Evolutionary conservation across 495 filamentous ascomycete species (phyloP).

Genomic region (Talaromyces adpressus): DNA sequence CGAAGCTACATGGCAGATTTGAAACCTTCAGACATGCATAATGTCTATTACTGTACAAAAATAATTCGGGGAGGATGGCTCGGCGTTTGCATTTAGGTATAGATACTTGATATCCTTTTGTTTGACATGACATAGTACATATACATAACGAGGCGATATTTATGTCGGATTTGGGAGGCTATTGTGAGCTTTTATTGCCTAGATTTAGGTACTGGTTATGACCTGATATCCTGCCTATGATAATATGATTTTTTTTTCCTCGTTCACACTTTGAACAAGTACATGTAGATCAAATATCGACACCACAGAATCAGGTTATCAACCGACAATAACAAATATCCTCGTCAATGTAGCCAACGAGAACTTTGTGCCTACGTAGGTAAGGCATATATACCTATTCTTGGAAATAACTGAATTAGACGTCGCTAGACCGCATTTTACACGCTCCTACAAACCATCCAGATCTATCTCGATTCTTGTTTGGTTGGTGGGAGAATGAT

Average conservation of each 20-base stretch:
- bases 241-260: not conserved
- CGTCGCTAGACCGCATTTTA: not conserved
- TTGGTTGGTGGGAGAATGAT: not conserved
- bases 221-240: not conserved
- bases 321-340: too few relatives aligned
- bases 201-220: slow-evolving; percentile 9
- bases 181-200: not conserved
- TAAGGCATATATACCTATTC: not conserved
- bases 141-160: not conserved
- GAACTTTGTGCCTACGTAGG: too few relatives aligned
- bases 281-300: too few relatives aligned
- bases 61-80: not conserved
- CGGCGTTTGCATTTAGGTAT: not conserved
- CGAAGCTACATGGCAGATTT: not conserved
- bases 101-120: not conserved
- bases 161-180: not conserved
- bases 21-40: not conserved
- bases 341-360: too few relatives aligned
- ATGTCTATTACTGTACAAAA: not conserved
- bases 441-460: not conserved
- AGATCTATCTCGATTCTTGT: not conserved
- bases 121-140: not conserved
- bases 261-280: too few relatives aligned
- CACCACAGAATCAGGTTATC: too few relatives aligned
- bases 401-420: not conserved